Base-by-base conservation (phyloP, 2,329 filamentous ascomycete species). In the Teratosphaeria viscida region DNA sequence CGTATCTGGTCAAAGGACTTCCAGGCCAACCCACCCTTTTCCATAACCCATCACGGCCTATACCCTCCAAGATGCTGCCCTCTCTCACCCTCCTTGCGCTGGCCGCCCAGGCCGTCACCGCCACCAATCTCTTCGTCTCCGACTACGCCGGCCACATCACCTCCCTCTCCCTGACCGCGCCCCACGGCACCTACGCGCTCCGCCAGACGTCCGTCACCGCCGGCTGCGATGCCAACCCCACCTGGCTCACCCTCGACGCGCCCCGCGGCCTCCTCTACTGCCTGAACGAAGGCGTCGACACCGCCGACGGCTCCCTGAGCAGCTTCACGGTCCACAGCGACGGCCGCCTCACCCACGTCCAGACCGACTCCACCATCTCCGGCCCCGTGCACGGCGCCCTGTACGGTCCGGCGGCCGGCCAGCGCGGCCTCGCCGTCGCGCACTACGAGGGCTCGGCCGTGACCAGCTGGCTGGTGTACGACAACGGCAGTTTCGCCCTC, bases 211-310 rank as follows among this genome's bases (percentile, higher is more conserved):
- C 76, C 57, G 76, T 75, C 26, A 75, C 74, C 57, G 74, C 73
- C 5, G 73, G 74, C 37, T 86, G 84, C 70, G 80, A 76, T 10
- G 71, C 75, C 1, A 80, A 78, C 61, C 81, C 85, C 5, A 81
- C 82, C 11, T 88, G 85, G 84, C 73, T 87, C 59, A 81, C 81
- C 23, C 75, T 84, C 23, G 80, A 84, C 67, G 70, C 75, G 60
- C 67, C 73, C 54, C 76, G 78, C 61, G 74, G 75, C 26, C 70
- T 77, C 12, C 73, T 88, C 11, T 85, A 82, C 73, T 87, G 84
- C 71, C 66, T 82, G 53, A 80, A 88, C 64, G 85, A 88, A 74
- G 81, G 78, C 26, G 72, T 79, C 53, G 69, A 70, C 26, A 68
- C 67, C 4, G 68, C 73, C n/a, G 77, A 81, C 62, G 82, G 81